Evolutionary conservation across 352 stramenopile species (phyloP).

Genomic region (Phytophthora tubulina): DNA sequence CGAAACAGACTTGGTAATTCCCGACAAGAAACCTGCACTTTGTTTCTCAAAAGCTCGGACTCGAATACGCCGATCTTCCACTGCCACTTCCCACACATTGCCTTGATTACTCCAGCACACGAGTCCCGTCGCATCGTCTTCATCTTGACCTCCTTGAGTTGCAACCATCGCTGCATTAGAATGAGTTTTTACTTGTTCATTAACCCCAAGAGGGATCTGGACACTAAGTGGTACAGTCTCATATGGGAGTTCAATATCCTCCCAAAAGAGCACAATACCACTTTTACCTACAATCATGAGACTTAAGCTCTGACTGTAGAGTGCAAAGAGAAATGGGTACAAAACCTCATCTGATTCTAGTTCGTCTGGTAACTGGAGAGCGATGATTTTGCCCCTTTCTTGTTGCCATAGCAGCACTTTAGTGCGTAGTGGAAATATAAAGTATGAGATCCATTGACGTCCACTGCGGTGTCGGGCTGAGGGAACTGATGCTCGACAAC

Average conservation of each 20-base stretch:
- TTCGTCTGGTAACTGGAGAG: constrained; percentile 66
- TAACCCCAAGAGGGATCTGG: constrained; percentile 70
- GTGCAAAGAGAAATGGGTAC: constrained; percentile 72
- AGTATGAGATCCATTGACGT: constrained; percentile 65
- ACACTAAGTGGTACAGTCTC: constrained; percentile 81
- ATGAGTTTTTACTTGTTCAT: constrained; percentile 65
- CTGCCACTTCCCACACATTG: constrained; percentile 82
- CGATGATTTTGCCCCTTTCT: constrained; percentile 51
- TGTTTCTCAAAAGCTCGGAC: constrained; percentile 80
- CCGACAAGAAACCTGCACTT: constrained; percentile 69
- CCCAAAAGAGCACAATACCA: constrained; percentile 83
- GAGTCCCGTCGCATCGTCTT: constrained; percentile 56
- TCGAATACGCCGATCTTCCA: constrained; percentile 83
- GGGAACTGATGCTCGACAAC: constrained; percentile 53
- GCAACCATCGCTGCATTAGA: constrained; percentile 44
- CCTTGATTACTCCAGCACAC: constrained; percentile 85
- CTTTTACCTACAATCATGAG: constrained; percentile 74
- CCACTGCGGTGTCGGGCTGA: constrained; percentile 60
- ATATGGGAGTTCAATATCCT: constrained; percentile 83
- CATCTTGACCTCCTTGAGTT: constrained; percentile 15
- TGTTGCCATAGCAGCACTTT: constrained; percentile 81
- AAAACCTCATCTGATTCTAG: constrained; percentile 58
- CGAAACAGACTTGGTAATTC: constrained; percentile 77
- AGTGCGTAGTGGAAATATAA: constrained; percentile 60
- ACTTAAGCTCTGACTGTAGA: constrained; percentile 73